A percentile compares a stretch with the other conserved stretches of the same genome.
These are phyloP conservation scores for Amaranthus hypochondriacus DNA, from an alignment of 148 eudicot genomes.

Conservation along the genomic window DNA sequence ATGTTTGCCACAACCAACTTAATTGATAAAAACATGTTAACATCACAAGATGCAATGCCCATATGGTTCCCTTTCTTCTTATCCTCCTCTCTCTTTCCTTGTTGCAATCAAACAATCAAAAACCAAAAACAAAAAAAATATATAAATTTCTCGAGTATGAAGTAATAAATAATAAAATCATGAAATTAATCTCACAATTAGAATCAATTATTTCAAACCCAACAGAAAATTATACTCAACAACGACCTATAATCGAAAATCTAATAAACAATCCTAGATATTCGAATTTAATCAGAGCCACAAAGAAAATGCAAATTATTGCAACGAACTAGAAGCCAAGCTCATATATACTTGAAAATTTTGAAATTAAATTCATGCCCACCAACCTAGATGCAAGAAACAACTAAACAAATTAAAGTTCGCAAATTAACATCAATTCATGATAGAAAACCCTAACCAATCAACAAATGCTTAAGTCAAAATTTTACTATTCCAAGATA, in stretches of 20 bases:
- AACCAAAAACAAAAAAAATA: neutral
- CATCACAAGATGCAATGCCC: neutral
- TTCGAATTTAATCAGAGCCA: too few species aligned
- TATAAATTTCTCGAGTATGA: neutral
- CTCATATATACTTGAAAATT: too few species aligned
- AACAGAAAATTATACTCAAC: neutral
- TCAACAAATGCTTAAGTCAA: too few species aligned
- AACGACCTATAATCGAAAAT: neutral
- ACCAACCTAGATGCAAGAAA: too few species aligned
- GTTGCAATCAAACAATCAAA: neutral
- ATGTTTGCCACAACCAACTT: slow-evolving; percentile 11
- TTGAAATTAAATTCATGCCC: too few species aligned
- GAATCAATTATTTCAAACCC: neutral
- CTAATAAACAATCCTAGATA: too few species aligned
- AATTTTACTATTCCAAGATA: too few species aligned
- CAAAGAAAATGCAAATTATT: too few species aligned
- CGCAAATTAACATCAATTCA: neutral
- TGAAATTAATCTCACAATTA: neutral
- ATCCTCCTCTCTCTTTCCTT: slow-evolving; percentile 29
- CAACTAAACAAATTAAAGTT: neutral
- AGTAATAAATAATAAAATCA: too few species aligned
- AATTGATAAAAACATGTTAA: slow-evolving; percentile 10
- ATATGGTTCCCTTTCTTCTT: slow-evolving; percentile 13
- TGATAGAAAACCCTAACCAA: neutral
- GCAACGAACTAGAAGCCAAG: too few species aligned